Percentiles rank a stretch among this genome's conserved stretches.
Conservation (phyloP, 768 basidiomycete species). For the Leccinum incarnatum region DNA sequence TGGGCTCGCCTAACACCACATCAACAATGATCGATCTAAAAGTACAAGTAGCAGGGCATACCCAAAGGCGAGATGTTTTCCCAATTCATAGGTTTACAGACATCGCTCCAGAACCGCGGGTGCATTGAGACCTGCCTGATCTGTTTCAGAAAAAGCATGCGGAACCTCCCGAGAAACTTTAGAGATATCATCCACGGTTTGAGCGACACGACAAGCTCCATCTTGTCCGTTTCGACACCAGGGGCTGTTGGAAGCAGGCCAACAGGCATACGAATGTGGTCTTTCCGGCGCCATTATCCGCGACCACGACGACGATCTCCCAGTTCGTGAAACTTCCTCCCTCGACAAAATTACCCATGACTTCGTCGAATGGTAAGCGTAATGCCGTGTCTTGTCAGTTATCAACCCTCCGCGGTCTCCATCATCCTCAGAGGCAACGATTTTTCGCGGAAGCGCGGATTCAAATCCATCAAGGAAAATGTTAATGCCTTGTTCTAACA, state of each 20-base stretch:
- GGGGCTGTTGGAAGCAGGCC: conserved; percentile 78
- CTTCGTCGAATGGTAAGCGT: conserved; percentile 90
- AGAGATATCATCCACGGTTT: conserved; percentile 85
- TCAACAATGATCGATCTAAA: conserved; percentile 5
- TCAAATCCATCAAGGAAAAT: conserved; percentile 98
- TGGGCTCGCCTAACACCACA: conserved; percentile 54
- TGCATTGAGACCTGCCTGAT: conserved; percentile 97
- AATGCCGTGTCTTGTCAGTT: conserved; percentile 82
- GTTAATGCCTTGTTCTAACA: conserved; percentile 73
- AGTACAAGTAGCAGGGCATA: conserved; percentile 23
- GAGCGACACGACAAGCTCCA: conserved; percentile 80
- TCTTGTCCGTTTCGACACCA: conserved; percentile 78
- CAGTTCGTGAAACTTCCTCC: conserved; percentile 92
- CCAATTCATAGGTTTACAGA: conserved; percentile 98
- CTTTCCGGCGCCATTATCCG: conserved; percentile 99
- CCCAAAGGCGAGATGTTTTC: conserved; percentile 77
- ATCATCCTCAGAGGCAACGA: conserved; percentile 95
- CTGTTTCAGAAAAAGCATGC: conserved; percentile 47
- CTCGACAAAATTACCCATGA: conserved; percentile 89
- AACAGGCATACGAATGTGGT: conserved; percentile 95
- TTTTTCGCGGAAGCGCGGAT: conserved; percentile 90
- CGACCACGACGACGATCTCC: conserved; percentile 98
- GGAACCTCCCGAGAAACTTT: conserved; percentile 78
- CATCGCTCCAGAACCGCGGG: conserved; percentile 98
- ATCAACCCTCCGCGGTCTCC: conserved; percentile 88